Percentiles rank a stretch among this genome's conserved stretches.
Conservation (phyloP, 2,329 filamentous ascomycete species). For the Trichoderma polysporum region DNA sequence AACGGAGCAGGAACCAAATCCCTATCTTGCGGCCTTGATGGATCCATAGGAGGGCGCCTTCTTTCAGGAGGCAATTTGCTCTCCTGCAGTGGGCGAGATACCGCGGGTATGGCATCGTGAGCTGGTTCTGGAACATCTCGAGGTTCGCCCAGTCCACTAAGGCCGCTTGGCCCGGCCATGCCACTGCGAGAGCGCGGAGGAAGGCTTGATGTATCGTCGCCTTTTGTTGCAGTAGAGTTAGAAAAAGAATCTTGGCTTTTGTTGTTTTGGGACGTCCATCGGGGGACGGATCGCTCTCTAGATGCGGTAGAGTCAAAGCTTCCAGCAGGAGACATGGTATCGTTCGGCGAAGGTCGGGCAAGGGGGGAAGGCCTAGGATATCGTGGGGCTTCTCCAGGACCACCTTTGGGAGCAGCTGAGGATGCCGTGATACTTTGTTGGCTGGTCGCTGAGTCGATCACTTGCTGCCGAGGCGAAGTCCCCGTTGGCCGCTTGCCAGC, state of each 20-base stretch:
- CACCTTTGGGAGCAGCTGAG: conserved; percentile 23
- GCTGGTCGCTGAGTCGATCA: conserved; percentile 29
- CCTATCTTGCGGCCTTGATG: conserved; percentile 53
- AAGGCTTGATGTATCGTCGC: conserved; percentile 52
- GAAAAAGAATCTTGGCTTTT: conserved; percentile 59
- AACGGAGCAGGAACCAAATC: conserved; percentile 59
- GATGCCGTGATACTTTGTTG: conserved; percentile 25
- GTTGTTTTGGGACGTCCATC: conserved; percentile 51
- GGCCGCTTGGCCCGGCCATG: conserved; percentile 40
- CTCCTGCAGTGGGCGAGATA: conserved; percentile 28
- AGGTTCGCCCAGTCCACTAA: conserved; percentile 38
- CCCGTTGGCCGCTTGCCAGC: conserved; percentile 44
- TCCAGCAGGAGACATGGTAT: conserved; percentile 48
- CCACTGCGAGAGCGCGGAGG: conserved; percentile 56
- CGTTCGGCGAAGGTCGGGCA: conserved; percentile 40
- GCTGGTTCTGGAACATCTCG: conserved; percentile 24
- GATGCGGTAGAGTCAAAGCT: conserved; percentile 51
- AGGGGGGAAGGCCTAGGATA: conserved; percentile 30
- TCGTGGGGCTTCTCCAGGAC: conserved; percentile 30
- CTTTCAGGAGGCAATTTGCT: conserved; percentile 60
- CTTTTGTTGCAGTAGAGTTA: conserved; percentile 45
- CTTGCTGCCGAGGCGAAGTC: conserved; percentile 28
- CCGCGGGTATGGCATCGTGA: conserved; percentile 19
- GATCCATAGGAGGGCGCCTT: conserved; percentile 66
- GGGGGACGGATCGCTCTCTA: conserved; percentile 42